Conservation (phyloP, 768 basidiomycete genomes). For the Amanita rimosa region DNA sequence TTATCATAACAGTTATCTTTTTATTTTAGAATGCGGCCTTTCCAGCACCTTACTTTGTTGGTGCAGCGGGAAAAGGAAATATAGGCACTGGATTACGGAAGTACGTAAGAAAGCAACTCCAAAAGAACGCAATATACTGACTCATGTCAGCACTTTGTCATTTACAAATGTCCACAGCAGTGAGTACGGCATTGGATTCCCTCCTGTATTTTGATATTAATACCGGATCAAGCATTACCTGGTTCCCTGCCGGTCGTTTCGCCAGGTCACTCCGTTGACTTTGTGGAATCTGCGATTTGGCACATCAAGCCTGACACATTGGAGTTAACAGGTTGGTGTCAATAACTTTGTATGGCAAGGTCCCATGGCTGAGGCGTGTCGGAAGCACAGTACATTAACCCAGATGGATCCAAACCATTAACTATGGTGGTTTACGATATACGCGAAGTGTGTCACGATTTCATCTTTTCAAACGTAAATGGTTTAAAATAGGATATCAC, state of each 20-base stretch:
- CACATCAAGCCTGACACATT: conserved; percentile 23
- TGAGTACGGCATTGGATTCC: conserved; percentile 10
- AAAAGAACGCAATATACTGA: no score
- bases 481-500: no score
- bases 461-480: no score
- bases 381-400: conserved; percentile 35
- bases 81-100: neutral
- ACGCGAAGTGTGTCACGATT: conserved; percentile 14
- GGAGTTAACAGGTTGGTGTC: conserved; percentile 26
- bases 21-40: conserved; percentile 26
- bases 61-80: conserved; percentile 17
- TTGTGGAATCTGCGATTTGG: conserved; percentile 39
- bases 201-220: neutral
- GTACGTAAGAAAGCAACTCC: neutral
- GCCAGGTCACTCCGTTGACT: conserved; percentile 4
- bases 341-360: neutral
- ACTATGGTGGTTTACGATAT: conserved; percentile 29
- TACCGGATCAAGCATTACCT: conserved; percentile 17
- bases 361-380: neutral
- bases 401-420: conserved; percentile 24
- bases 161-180: conserved; percentile 27
- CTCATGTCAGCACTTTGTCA: conserved; percentile 20
- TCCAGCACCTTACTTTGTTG: conserved; percentile 25
- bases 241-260: conserved; percentile 19
- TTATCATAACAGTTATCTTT: neutral